A percentile compares a stretch with the other conserved stretches of the same genome.
Evolutionary conservation across 768 basidiomycete genomes (phyloP).

Genomic region (Naganishia antarctica): DNA sequence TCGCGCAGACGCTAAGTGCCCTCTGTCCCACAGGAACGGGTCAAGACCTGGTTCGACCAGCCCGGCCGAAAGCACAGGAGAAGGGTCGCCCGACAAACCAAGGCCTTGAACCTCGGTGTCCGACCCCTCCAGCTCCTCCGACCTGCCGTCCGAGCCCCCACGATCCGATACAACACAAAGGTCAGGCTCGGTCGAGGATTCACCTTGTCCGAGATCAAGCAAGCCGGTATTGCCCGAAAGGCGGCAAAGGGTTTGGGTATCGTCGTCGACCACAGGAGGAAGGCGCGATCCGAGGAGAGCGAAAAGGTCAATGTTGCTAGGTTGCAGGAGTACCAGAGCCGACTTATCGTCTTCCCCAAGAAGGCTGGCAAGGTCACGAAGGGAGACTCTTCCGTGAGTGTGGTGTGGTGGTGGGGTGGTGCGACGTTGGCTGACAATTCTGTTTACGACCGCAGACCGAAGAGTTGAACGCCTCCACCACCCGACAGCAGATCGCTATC

Average conservation of each 20-base stretch:
- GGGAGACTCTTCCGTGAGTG: conserved; percentile 81
- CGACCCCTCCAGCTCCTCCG: conserved; percentile 85
- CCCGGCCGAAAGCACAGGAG: conserved; percentile 95
- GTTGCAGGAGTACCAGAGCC: conserved; percentile 84
- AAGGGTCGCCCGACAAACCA: conserved; percentile 82
- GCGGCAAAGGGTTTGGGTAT: conserved; percentile 89
- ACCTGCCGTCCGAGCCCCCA: conserved; percentile 93
- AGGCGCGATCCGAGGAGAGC: conserved; percentile 94
- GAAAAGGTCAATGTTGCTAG: conserved; percentile 91
- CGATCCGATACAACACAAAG: conserved; percentile 97
- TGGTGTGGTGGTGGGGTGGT: background rate
- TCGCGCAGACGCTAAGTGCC: conserved; percentile 10
- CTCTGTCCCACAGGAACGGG: conserved; percentile 51
- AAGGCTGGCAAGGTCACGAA: conserved; percentile 92
- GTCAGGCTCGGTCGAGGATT: conserved; percentile 95
- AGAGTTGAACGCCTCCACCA: conserved; percentile 72
- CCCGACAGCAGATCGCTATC: conserved; percentile 57
- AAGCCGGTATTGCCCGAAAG: conserved; percentile 88
- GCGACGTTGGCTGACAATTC: background rate
- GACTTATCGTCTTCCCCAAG: conserved; percentile 93
- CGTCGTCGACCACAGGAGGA: conserved; percentile 92
- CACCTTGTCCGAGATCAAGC: conserved; percentile 88
- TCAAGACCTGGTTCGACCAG: conserved; percentile 98
- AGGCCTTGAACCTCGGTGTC: conserved; percentile 84
- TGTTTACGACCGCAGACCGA: conserved; percentile 59